Conservation (phyloP, 257 asterid species). For the Solanum chilense region DNA sequence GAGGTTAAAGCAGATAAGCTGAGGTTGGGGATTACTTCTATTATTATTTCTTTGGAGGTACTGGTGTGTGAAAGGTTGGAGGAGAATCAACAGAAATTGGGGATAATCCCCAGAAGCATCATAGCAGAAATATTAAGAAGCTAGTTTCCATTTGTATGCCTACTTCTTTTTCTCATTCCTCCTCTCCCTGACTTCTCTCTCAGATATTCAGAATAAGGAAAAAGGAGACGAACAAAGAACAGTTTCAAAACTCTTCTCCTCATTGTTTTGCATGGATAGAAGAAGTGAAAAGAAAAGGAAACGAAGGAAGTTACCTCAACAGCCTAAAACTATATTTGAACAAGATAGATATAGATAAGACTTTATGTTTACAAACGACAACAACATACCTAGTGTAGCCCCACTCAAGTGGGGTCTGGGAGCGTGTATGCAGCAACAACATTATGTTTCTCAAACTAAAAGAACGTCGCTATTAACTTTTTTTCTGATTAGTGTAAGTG, state of each 20-base stretch:
- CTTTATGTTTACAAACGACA: not conserved
- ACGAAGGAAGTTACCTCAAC: not conserved
- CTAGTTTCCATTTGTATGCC: not conserved
- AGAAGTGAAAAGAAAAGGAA: not conserved
- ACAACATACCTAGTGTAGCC: not conserved
- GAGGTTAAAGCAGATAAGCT: not conserved
- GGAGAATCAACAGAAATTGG: not conserved
- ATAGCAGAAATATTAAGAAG: not conserved
- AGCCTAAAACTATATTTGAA: not conserved
- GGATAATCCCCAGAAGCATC: not conserved
- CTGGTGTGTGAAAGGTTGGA: not conserved
- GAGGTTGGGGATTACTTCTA: not conserved
- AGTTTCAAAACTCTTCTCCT: not conserved
- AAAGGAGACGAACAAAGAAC: not conserved
- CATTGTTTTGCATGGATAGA: not conserved
- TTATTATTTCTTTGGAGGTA: not conserved
- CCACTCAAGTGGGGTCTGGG: not conserved
- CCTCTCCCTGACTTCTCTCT: not conserved
- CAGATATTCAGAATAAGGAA: not conserved
- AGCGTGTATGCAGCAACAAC: not conserved
- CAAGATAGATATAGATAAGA: not conserved
- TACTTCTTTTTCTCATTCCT: not conserved
- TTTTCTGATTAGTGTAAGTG: not conserved
- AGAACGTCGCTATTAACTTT: not conserved
- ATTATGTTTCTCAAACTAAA: not conserved